Base-by-base conservation (phyloP, 192 early-diverging fungal species). In the Coemansia sp. region DNA sequence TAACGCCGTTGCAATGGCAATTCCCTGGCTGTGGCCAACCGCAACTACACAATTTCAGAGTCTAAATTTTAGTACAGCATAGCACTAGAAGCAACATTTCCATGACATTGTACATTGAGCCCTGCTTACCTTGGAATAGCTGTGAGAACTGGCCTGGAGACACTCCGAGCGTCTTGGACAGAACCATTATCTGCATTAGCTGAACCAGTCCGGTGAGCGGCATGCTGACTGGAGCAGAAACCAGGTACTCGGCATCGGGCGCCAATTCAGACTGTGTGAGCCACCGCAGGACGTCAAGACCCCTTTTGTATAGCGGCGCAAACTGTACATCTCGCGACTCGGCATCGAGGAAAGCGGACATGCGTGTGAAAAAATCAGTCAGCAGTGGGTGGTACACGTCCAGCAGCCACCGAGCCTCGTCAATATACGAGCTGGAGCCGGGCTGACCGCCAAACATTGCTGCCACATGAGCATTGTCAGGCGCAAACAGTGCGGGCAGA, bases 401-500 rank as follows among this genome's bases (percentile, higher is more conserved):
- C 62, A 88, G 87, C 28, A 92, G 82, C 56, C 82, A 82, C 14
- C 84, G 82, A 4, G 92, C 75, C 75, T 98, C 94, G 64, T 88
- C 86, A 74, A 98, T 84, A 75, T 91, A 92, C 54, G 89, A 89
- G 53, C 86, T 83, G 22, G 88, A 85, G 57, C 89, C 91, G 55
- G 91, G 93, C 72, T 98, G 93, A 37, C 95, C 95, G 59, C 95
- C 95, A 86, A 98, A 98, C 64, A 96, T 82, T 22, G 93, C 93
- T 62, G 91, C 86, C 14, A 88, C 59, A 56, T 74, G 66, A 36
- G 85, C 82, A 12, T 76, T 77, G 9, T 84, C 85, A n/a, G 84
- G 50, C 1, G 70, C 51, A 53, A 86, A 67, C 19, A 76, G 17
- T n/a, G 49, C 70, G 1, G 71, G 56, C 46, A 48, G 21, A 0